phyloP scores from a whole-genome alignment of 345 rosid species.

The Noccaea bulbosa region DNA sequence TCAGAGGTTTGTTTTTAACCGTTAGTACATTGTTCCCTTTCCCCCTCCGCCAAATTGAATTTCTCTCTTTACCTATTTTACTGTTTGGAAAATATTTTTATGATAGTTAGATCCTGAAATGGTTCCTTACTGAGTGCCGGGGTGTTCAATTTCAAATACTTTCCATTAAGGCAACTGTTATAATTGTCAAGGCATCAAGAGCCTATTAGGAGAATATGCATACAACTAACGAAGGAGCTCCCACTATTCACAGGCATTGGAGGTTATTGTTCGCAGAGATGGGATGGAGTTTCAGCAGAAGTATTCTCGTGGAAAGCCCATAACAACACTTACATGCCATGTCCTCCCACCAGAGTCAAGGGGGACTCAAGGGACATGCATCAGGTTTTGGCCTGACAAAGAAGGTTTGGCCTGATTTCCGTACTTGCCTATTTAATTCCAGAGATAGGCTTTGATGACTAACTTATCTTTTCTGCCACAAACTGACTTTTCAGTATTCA shows the following conservation, averaged over 20 bases:
- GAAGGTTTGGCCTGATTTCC: slow-evolving; percentile 57
- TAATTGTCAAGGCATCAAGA: slow-evolving; percentile 19
- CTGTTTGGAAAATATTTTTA: not conserved
- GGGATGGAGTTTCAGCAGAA: slow-evolving; percentile 80
- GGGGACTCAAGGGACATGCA: slow-evolving; percentile 66
- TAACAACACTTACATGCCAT: slow-evolving; percentile 58
- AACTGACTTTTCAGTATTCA: slow-evolving; percentile 63
- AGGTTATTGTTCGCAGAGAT: slow-evolving; percentile 90
- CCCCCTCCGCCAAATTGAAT: slow-evolving; percentile 12
- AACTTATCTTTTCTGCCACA: slow-evolving; percentile 14
- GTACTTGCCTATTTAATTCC: slow-evolving; percentile 2
- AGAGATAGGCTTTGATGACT: slow-evolving; percentile 22
- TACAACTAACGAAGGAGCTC: slow-evolving; percentile 23
- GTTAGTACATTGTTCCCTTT: slow-evolving; percentile 13
- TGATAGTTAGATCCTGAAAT: slow-evolving; percentile 3
- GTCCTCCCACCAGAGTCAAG: slow-evolving; percentile 66
- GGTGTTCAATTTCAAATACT: slow-evolving; percentile 7
- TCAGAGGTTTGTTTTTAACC: slow-evolving; percentile 69
- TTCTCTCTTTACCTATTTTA: not conserved
- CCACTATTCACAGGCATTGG: slow-evolving; percentile 56
- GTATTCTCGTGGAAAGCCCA: slow-evolving; percentile 91
- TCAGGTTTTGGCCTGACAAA: slow-evolving; percentile 96
- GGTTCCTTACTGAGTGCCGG: slow-evolving; percentile 5
- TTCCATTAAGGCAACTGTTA: not conserved
- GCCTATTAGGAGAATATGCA: not conserved